Base-by-base conservation (phyloP, 192 early-diverging fungal species). In the Diversispora epigaea region DNA sequence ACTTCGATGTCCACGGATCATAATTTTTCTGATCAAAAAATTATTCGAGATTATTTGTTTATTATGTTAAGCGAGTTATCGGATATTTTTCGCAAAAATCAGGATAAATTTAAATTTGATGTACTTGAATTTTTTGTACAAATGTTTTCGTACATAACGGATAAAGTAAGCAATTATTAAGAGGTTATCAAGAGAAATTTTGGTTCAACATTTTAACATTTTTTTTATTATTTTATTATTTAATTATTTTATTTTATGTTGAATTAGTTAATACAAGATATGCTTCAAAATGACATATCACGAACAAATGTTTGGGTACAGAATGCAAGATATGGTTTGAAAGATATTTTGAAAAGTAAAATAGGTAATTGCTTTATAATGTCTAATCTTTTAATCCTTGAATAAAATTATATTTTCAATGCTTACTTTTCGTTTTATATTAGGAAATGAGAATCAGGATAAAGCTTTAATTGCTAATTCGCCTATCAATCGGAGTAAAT, bases 281-380 rank as follows among this genome's bases (percentile, higher is more conserved):
- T 63, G 3, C 41, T 63, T 17, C 22, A 41, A 41, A 63, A 15
- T 63, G 40, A 63, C 41, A 40, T 41, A 63, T n/a, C 40, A 41
- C 25, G n/a, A 63, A 40, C n/a, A 40, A 40, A 40, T 17, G 39
- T 40, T 17, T 63, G 32, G 81, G 14, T 77, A 19, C 61, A 68
- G 15, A 78, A 74, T 54, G 50, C 82, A 1, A 49, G 73, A 46
- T 25, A 21, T 22, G 81, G 83, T 4, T 69, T 82, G 50, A 74
- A 79, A 41, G 79, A 84, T 19, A 71, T 84, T 12, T 67, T 84
- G 32, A 76, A 65, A 14, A 82, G 77, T 41, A 82, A 78, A 73
- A 25, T 81, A 45, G 68, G 82, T 77, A 77, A 71, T 41, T n/a
- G n/a, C 12, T 68, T 45, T 50, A 40, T 11, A 5, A 32, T 7